These are phyloP conservation scores for Dioscorea zingiberensis DNA, from an alignment of 106 monocot species.

Conservation along the genomic window DNA sequence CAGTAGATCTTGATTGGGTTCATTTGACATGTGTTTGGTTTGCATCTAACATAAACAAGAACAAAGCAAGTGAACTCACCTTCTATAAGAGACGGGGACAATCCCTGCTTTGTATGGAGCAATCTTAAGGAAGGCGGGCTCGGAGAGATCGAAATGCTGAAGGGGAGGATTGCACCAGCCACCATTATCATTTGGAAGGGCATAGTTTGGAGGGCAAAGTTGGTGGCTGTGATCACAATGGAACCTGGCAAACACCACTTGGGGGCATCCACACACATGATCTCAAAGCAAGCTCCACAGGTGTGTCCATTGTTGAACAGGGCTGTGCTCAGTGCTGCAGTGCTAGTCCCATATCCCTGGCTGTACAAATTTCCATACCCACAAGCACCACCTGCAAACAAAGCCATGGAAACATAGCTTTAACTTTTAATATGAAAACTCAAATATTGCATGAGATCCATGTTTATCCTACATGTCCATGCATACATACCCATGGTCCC, in stretches of 20 bases:
- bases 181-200: conserved; percentile 39
- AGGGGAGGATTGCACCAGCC: conserved; percentile 63
- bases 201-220: conserved; percentile 90
- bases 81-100: conserved; percentile 46
- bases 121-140: conserved; percentile 46
- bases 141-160: conserved; percentile 47
- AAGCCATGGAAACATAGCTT: not conserved
- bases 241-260: conserved; percentile 46
- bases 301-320: conserved; percentile 48
- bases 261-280: conserved; percentile 25
- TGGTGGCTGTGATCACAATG: conserved; percentile 66
- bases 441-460: not conserved
- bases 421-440: not conserved
- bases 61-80: conserved; percentile 14
- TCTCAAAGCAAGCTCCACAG: conserved; percentile 54
- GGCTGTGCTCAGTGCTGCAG: conserved; percentile 49
- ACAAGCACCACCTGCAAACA: conserved; percentile 39
- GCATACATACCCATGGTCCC: conserved; percentile 55
- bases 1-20: no score
- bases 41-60: not conserved
- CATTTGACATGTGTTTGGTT: no score
- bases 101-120: conserved; percentile 44
- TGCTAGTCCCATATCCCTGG: conserved; percentile 50
- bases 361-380: conserved; percentile 55
- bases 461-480: no score